Evolutionary conservation across 2,329 filamentous ascomycete genomes (phyloP).

Genomic region (Hymenoscyphus fraxineus): DNA sequence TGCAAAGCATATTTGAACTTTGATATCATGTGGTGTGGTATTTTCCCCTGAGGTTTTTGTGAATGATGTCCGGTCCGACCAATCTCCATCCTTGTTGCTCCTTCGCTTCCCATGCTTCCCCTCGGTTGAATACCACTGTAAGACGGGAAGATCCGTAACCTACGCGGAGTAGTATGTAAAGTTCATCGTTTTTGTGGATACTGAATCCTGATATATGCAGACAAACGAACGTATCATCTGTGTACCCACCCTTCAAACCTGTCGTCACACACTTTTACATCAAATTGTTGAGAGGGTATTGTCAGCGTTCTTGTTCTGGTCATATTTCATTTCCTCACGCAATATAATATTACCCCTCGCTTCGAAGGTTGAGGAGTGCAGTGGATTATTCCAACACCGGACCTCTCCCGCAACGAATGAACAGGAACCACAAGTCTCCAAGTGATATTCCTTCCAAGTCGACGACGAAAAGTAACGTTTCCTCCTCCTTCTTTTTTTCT

Average conservation of each 20-base stretch:
- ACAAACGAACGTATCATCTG: neutral
- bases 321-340: neutral
- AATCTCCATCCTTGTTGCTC: neutral
- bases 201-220: neutral
- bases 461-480: neutral
- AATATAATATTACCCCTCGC: neutral
- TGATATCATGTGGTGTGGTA: neutral
- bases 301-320: neutral
- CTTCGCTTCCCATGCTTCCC: neutral
- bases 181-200: neutral
- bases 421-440: neutral
- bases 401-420: neutral
- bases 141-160: neutral
- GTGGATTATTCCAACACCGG: slow-evolving; percentile 1
- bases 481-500: neutral
- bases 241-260: neutral
- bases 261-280: neutral
- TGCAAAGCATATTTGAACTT: neutral
- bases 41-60: neutral
- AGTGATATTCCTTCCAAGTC: neutral
- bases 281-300: too few relatives aligned
- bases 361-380: neutral
- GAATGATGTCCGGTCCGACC: neutral
- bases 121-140: neutral
- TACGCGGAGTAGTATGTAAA: neutral